A percentile compares a stretch with the other conserved stretches of the same genome.
phyloP scores from a whole-genome alignment of 2,329 filamentous ascomycete genomes.

The Cladophialophora bantiana region DNA sequence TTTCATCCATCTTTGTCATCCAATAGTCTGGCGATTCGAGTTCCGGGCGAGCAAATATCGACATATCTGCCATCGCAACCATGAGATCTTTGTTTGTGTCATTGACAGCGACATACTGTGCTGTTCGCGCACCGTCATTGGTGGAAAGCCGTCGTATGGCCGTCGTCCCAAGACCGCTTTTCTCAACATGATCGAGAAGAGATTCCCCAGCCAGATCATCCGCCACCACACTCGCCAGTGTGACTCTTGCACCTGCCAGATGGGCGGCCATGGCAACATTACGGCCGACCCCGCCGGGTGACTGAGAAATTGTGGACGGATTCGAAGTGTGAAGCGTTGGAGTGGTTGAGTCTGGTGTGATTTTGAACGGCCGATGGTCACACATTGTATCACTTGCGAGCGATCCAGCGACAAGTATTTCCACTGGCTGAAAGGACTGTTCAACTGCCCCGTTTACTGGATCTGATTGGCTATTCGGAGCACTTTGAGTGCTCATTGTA shows the following conservation, averaged over 20 bases:
- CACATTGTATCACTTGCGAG: slow-evolving; percentile 88
- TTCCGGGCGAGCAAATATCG: slow-evolving; percentile 68
- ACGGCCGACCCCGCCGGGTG: slow-evolving; percentile 87
- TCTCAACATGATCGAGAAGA: slow-evolving; percentile 70
- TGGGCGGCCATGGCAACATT: slow-evolving; percentile 89
- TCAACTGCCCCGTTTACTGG: neutral
- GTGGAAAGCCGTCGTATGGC: slow-evolving; percentile 66
- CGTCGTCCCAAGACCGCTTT: slow-evolving; percentile 68
- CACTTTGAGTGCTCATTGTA: neutral
- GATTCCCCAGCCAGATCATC: slow-evolving; percentile 79
- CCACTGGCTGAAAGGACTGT: slow-evolving; percentile 47
- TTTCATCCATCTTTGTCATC: slow-evolving; percentile 63
- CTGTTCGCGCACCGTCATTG: slow-evolving; percentile 69
- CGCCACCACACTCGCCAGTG: slow-evolving; percentile 80
- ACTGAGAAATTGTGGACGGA: slow-evolving; percentile 78
- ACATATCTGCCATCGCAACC: slow-evolving; percentile 97
- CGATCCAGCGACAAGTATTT: slow-evolving; percentile 86
- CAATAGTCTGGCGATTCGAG: slow-evolving; percentile 62
- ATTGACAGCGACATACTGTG: slow-evolving; percentile 92
- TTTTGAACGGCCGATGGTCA: slow-evolving; percentile 67
- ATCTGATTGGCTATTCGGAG: neutral
- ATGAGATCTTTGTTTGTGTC: slow-evolving; percentile 81
- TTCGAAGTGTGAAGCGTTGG: slow-evolving; percentile 78
- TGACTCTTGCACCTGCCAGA: slow-evolving; percentile 69
- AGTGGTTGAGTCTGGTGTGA: slow-evolving; percentile 44